These are phyloP conservation scores for Calcarisporium arbuscula DNA, from an alignment of 2,329 filamentous ascomycete species.

Conservation along the genomic window DNA sequence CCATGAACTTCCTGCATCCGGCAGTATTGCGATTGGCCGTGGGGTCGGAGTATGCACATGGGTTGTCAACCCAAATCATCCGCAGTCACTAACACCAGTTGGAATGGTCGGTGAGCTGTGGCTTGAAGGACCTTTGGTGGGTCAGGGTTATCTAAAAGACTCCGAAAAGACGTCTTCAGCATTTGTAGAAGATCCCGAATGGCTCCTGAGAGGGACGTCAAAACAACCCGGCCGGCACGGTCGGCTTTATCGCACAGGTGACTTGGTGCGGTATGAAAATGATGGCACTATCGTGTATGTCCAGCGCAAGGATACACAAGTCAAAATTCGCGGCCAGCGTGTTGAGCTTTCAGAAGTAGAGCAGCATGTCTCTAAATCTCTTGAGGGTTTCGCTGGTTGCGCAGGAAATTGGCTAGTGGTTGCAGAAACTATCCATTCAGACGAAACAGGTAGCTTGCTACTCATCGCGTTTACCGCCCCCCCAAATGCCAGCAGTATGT, in stretches of 20 bases:
- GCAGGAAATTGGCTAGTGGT: neutral
- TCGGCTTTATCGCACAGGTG: constrained; percentile 30
- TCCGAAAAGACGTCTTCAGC: constrained; percentile 34
- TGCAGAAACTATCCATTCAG: neutral
- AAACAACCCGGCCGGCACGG: constrained; percentile 19
- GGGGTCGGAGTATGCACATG: constrained; percentile 13
- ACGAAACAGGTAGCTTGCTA: neutral
- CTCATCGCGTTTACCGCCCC: neutral
- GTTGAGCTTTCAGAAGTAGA: constrained; percentile 33
- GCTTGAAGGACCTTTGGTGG: constrained; percentile 38
- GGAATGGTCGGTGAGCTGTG: constrained; percentile 26
- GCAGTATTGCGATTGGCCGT: neutral
- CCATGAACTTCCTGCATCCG: neutral
- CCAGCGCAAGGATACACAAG: constrained; percentile 37
- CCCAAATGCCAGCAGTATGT: neutral
- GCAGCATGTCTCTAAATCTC: constrained; percentile 1
- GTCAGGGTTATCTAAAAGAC: constrained; percentile 41
- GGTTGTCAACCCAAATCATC: constrained; percentile 21
- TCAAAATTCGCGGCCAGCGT: constrained; percentile 47
- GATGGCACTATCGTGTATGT: constrained; percentile 21
- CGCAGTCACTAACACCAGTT: constrained; percentile 16
- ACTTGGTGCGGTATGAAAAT: constrained; percentile 18
- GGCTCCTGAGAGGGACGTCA: constrained; percentile 18
- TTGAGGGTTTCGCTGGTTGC: neutral
- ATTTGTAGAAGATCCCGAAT: constrained; percentile 38